phyloP scores from a whole-genome alignment of 768 basidiomycete genomes.

The Podaxis mareebaensis region DNA sequence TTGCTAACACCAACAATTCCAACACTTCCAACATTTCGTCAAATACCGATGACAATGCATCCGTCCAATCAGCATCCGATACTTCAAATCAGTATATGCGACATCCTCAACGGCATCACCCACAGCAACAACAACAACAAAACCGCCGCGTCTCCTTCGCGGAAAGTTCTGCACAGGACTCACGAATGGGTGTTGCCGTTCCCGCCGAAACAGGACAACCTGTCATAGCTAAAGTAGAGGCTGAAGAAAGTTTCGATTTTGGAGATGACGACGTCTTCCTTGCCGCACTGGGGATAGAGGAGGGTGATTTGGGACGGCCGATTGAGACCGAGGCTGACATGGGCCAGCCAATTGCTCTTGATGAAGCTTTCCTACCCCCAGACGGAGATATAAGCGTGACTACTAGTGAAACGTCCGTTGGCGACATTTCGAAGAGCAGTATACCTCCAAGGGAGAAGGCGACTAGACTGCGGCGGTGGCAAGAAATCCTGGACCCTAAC shows the following conservation, averaged over 20 bases:
- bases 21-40: neutral
- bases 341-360: conserved; percentile 44
- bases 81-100: neutral
- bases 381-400: neutral
- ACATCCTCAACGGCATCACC: conserved; percentile 13
- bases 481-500: conserved; percentile 10
- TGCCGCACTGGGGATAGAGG: conserved; percentile 54
- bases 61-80: conserved; percentile 9
- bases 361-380: conserved; percentile 8
- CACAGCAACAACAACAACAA: conserved; percentile 1
- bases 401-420: neutral
- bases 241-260: conserved; percentile 40
- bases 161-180: conserved; percentile 8
- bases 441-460: neutral
- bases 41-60: conserved; percentile 13
- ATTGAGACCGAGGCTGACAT: conserved; percentile 39
- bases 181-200: neutral
- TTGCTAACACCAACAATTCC: conserved; percentile 28
- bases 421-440: neutral
- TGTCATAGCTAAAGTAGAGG: conserved; percentile 17
- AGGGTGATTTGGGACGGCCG: conserved; percentile 44
- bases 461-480: conserved; percentile 2
- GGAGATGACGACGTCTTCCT: conserved; percentile 70
- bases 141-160: conserved; percentile 18
- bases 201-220: neutral